Percentiles rank a stretch among this genome's conserved stretches.
These are phyloP conservation scores for Fusarium sp. DNA, from an alignment of 2,329 filamentous ascomycete genomes.

Conservation along the genomic window DNA sequence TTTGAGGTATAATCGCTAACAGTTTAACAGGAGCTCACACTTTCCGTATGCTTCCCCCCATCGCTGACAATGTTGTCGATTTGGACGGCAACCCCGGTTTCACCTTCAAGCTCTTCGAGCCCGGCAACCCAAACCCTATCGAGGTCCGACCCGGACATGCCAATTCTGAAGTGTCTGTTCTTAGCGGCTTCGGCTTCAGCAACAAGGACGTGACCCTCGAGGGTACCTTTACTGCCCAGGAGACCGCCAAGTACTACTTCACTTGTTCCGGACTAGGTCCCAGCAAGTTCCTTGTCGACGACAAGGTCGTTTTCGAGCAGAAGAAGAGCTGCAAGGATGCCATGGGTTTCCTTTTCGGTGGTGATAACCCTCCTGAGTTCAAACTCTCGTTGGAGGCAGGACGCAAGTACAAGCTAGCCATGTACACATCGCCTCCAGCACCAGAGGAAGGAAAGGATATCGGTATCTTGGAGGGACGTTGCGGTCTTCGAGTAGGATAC, in stretches of 20 bases:
- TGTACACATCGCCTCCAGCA: conserved; percentile 48
- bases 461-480: conserved; percentile 50
- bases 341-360: conserved; percentile 52
- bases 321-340: conserved; percentile 47
- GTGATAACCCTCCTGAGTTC: conserved; percentile 46
- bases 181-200: conserved; percentile 37
- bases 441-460: conserved; percentile 40
- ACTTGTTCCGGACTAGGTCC: conserved; percentile 48
- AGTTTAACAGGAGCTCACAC: conserved; percentile 42
- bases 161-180: conserved; percentile 42
- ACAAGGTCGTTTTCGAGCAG: conserved; percentile 48
- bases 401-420: conserved; percentile 47
- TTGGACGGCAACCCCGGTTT: conserved; percentile 50
- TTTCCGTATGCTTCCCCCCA: conserved; percentile 40
- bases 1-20: background rate
- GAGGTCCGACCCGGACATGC: conserved; percentile 41
- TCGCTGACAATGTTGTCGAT: conserved; percentile 46
- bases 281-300: conserved; percentile 48
- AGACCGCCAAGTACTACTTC: conserved; percentile 49
- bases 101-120: conserved; percentile 48
- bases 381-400: conserved; percentile 47
- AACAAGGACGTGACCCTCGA: conserved; percentile 48
- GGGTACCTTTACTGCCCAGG: conserved; percentile 47
- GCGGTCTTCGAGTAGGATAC: conserved; percentile 49
- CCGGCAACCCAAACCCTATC: conserved; percentile 41